phyloP scores from a whole-genome alignment of 768 basidiomycete genomes.

The Russula brevipes region DNA sequence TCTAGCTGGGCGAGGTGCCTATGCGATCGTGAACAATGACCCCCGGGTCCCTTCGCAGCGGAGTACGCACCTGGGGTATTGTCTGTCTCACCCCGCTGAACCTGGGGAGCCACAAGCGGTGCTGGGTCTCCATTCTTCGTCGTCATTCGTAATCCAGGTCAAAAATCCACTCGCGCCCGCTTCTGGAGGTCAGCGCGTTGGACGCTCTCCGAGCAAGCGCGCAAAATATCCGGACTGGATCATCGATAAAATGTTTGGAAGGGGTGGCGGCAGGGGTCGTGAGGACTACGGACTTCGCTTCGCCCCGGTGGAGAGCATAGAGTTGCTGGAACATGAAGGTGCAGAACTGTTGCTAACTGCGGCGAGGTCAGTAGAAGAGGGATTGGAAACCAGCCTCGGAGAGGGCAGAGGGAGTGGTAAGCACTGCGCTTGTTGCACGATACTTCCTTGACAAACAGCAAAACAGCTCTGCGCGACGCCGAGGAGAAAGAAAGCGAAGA shows the following conservation, averaged over 20 bases:
- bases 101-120: conserved; percentile 51
- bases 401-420: conserved; percentile 49
- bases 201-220: conserved; percentile 32
- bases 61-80: conserved; percentile 53
- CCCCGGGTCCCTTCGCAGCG: conserved; percentile 41
- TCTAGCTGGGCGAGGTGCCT: conserved; percentile 53
- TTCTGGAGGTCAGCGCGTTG: conserved; percentile 32
- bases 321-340: conserved; percentile 51
- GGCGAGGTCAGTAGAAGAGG: conserved; percentile 44
- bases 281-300: conserved; percentile 45
- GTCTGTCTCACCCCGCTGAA: conserved; percentile 48
- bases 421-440: conserved; percentile 19
- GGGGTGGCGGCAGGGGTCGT: conserved; percentile 38
- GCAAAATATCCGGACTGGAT: conserved; percentile 46
- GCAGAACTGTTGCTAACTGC: conserved; percentile 53
- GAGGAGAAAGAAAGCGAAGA: conserved; percentile 40
- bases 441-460: neutral
- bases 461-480: conserved; percentile 37
- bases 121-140: conserved; percentile 53
- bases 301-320: conserved; percentile 41
- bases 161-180: conserved; percentile 47
- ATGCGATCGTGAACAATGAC: conserved; percentile 52
- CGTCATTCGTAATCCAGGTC: conserved; percentile 52
- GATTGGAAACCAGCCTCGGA: conserved; percentile 46
- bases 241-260: conserved; percentile 47